Evolutionary conservation across 192 early-diverging fungal genomes (phyloP).

Genomic region (Gamsiella multidivaricata): DNA sequence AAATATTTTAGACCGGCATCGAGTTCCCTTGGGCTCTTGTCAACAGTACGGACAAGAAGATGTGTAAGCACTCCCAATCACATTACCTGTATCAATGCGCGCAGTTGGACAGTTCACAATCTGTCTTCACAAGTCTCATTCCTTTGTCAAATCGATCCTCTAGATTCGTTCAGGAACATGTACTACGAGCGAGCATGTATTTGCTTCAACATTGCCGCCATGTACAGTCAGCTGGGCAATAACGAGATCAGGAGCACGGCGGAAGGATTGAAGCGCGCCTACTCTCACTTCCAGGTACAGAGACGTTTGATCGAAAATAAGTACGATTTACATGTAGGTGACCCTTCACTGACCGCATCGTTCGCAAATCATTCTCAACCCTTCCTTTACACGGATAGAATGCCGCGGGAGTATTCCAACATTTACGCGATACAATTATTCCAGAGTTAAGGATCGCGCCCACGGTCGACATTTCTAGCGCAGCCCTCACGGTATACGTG

Average conservation of each 20-base stretch:
- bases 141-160: neutral
- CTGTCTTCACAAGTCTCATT: no score
- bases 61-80: conserved; percentile 51
- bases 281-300: conserved; percentile 79
- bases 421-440: conserved; percentile 67
- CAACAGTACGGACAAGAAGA: conserved; percentile 69
- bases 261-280: conserved; percentile 84
- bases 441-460: conserved; percentile 73
- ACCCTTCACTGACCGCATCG: neutral
- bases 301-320: neutral
- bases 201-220: conserved; percentile 87
- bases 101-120: no score
- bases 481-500: conserved; percentile 73
- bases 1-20: conserved; percentile 65
- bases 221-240: conserved; percentile 84
- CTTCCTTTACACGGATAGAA: conserved; percentile 50
- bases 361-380: neutral
- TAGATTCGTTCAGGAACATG: conserved; percentile 75
- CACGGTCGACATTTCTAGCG: conserved; percentile 75
- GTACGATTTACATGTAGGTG: no score
- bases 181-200: conserved; percentile 88
- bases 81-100: neutral
- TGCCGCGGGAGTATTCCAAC: conserved; percentile 82
- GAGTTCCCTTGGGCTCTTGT: conserved; percentile 78
- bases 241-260: conserved; percentile 73